Base-by-base conservation (phyloP, 139 green algal species). In the Ostreobium quekettii region DNA sequence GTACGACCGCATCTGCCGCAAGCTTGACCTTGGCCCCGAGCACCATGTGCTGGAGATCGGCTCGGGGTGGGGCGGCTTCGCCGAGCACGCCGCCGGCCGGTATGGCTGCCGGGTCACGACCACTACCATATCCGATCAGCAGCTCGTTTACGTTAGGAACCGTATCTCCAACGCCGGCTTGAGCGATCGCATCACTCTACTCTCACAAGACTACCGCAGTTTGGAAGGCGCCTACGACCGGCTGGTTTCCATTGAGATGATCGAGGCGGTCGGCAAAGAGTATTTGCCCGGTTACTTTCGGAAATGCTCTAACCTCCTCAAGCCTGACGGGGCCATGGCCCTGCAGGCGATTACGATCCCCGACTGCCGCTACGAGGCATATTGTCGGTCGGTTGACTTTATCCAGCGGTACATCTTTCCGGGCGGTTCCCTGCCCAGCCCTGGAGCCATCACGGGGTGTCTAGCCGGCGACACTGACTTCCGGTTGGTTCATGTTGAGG, bases 391-490 rank as follows among this genome's bases (percentile, higher is more conserved):
- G 26, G 85, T 74, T 15, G 93, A 98, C 77, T 98, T 98, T 81
- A 98, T 98, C 70, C 84, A 91, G 26, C 86, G 96, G 78, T 89
- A 97, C 82, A 95, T 98, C 76, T 98, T 98, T 82, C 91, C 91
- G 2, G 91, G 90, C 7, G 88, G 84, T 26, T 87, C 94, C 78
- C 78, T 95, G 57, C 87, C 86, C 28, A n/a, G n/a, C n/a, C n/a
- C n/a, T n/a, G n/a, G n/a, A n/a, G n/a, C n/a, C n/a, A n/a, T n/a
- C n/a, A n/a, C n/a, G n/a, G n/a, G n/a, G n/a, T 86, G 66, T 73
- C 79, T 95, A 63, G 84, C 78, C 2, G 87, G 82, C 22, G 91
- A 92, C 77, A 81, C 85, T 28, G 80, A 92, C 37, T 82, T 82
- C 22, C 80, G 84, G 24, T 2, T 66, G 75, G 19, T 76, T 76